Conservation (phyloP, 2,329 filamentous ascomycete genomes). For the Dactylonectria macrodidyma region DNA sequence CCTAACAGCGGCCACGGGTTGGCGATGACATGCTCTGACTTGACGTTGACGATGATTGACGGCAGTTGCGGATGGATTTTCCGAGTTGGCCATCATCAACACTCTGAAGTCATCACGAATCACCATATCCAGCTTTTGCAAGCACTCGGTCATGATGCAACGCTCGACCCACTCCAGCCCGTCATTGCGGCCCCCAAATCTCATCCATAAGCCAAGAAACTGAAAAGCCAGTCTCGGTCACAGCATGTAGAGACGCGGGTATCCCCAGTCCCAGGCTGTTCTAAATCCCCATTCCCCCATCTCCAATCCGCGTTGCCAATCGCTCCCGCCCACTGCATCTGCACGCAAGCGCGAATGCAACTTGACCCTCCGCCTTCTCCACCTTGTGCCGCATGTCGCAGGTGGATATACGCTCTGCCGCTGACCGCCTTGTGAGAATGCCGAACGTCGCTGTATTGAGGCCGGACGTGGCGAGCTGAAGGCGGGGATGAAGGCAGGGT, state of each 20-base stretch:
- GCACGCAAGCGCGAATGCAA: conserved; percentile 24
- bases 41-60: neutral
- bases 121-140: too few relatives aligned
- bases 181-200: conserved; percentile 21
- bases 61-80: neutral
- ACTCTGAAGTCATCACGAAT: too few relatives aligned
- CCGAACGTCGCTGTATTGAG: neutral
- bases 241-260: conserved; percentile 34
- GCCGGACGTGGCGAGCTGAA: conserved; percentile 25
- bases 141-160: neutral
- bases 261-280: conserved; percentile 28
- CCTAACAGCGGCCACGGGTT: neutral
- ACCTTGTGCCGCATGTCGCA: neutral
- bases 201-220: neutral
- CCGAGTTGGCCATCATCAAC: too few relatives aligned
- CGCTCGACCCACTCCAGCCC: conserved; percentile 29
- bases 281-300: conserved; percentile 10
- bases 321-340: conserved; percentile 30
- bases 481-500: neutral
- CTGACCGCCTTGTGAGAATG: conserved; percentile 28
- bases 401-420: conserved; percentile 13
- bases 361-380: neutral
- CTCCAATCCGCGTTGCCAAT: conserved; percentile 25
- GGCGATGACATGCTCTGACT: conserved; percentile 3
- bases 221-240: conserved; percentile 27